Percentiles rank a stretch among this genome's conserved stretches.
Conservation (phyloP, 106 monocot genomes). For the Chionographis japonica region DNA sequence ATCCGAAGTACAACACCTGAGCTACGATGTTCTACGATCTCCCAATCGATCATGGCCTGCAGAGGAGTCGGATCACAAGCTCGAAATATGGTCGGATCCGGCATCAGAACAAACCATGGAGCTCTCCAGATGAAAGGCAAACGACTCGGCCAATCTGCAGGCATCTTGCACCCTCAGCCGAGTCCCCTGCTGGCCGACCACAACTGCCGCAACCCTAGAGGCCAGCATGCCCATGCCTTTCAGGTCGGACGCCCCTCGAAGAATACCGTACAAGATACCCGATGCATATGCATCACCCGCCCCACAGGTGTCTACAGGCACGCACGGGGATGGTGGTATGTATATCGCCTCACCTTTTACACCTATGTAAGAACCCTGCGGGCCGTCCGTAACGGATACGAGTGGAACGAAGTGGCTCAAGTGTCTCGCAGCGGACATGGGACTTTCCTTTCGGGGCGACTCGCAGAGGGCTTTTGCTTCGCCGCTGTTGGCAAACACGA, state of each 20-base stretch:
- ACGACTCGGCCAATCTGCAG: conserved; percentile 43
- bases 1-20: no score
- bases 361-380: conserved; percentile 75
- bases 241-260: conserved; percentile 75
- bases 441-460: conserved; percentile 36
- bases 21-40: no score
- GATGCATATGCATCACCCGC: conserved; percentile 96
- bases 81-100: conserved; percentile 33
- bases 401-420: conserved; percentile 80
- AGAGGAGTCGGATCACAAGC: background rate
- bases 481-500: conserved; percentile 69
- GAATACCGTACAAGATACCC: conserved; percentile 74
- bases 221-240: conserved; percentile 82
- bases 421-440: conserved; percentile 58
- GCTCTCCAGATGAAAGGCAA: conserved; percentile 51
- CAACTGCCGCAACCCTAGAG: conserved; percentile 79
- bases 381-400: conserved; percentile 85
- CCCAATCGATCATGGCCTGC: no score
- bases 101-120: conserved; percentile 40
- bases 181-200: conserved; percentile 90
- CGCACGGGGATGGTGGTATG: conserved; percentile 73
- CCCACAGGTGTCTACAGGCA: conserved; percentile 79
- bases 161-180: conserved; percentile 81
- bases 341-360: conserved; percentile 88
- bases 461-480: conserved; percentile 77